Conservation (phyloP, 805 yeast species). For the Lipomyces sp. region DNA sequence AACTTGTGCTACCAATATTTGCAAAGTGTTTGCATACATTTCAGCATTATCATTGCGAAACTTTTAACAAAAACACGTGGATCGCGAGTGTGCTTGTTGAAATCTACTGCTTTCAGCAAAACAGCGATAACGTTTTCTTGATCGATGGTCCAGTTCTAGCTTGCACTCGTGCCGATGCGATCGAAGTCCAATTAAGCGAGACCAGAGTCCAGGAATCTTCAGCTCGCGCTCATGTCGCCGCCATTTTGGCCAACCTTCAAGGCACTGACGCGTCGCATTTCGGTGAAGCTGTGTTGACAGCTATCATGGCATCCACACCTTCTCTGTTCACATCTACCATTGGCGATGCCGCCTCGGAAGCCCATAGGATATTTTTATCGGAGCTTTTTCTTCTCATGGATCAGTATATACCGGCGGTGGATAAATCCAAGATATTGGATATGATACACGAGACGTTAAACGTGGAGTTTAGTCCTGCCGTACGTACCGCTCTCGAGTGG, state of each 20-base stretch:
- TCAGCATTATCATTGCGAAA: background rate
- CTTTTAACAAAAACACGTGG: conserved; percentile 51
- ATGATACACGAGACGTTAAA: conserved; percentile 49
- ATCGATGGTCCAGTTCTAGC: conserved; percentile 58
- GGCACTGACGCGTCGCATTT: background rate
- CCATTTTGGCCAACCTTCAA: background rate
- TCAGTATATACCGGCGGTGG: conserved; percentile 41
- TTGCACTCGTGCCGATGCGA: background rate
- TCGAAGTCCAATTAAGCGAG: background rate
- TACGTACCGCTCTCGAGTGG: conserved; percentile 82
- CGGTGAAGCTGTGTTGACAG: background rate
- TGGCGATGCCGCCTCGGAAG: conserved; percentile 68
- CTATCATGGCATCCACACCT: background rate
- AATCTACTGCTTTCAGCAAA: conserved; percentile 57
- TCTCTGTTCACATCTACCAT: conserved; percentile 55
- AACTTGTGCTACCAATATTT: conserved; percentile 68
- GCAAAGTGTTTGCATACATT: conserved; percentile 51
- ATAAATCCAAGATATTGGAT: conserved; percentile 43
- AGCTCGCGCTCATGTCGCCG: background rate
- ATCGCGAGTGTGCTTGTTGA: conserved; percentile 55
- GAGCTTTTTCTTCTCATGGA: conserved; percentile 56
- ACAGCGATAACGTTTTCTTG: conserved; percentile 59
- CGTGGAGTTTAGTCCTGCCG: conserved; percentile 77
- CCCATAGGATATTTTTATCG: conserved; percentile 63
- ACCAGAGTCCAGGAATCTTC: background rate